Base-by-base conservation (phyloP, 2,329 filamentous ascomycete species). In the Mycosphaerelloides madeirae region DNA sequence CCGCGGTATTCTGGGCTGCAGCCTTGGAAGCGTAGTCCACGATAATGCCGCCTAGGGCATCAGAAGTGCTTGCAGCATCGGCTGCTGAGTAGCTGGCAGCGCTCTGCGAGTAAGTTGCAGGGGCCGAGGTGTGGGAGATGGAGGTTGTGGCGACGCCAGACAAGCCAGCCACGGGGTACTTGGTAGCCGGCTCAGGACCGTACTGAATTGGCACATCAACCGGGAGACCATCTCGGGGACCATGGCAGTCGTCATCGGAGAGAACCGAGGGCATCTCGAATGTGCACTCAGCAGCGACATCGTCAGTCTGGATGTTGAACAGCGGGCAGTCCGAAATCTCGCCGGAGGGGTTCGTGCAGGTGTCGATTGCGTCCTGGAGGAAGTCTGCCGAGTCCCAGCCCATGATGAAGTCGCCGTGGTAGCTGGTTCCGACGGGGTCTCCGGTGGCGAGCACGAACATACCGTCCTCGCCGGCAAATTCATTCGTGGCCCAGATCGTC, bases 361-460 rank as follows among this genome's bases (percentile, higher is more conserved):
- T 77, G 36, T 89, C 65, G 50, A 90, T 73, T n/a, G 87, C 87
- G 5, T 75, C 40, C 65, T 89, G 80, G 29, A 93, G 75, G 65
- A 87, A 81, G 3, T 72, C 69, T 7, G 69, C 60, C 9, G 60
- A 63, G 2, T 89, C 77, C 87, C 87, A 94, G 20, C 85, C 87
- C 61, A 77, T 82, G 58, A 89, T 81, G 67, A 91, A 90, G 61
- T 94, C 87, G 38, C 76, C 87, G 61, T 93, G 72, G 63, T 87
- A 87, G 29, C 85, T 84, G 55, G 55, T 71, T 79, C 84, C 84
- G 56, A 83, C 83, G 19, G 79, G 74, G 59, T 96, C 89, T 49
- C 87, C 87, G 56, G 89, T 89, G 38, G 87, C 72, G 39, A 94
- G 68, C 38, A 89, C 74, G 59, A 94, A 95, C 53, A 80, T 67